Conservation (phyloP, 805 yeast genomes). For the Komagataella pseudopastoris region DNA sequence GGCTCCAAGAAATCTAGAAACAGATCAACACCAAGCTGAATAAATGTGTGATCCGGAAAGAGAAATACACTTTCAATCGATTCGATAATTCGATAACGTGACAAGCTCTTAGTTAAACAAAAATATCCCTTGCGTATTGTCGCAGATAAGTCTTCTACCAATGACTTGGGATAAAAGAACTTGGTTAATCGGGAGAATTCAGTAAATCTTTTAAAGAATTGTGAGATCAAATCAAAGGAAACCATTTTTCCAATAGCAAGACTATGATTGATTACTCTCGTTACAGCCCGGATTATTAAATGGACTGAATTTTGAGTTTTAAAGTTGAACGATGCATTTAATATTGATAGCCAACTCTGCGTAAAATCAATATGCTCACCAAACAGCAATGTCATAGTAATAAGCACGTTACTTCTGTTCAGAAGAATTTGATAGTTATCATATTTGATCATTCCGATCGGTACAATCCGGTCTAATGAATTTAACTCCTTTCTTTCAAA, state of each 20-base stretch:
- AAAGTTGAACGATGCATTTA: not conserved
- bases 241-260: not conserved
- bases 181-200: not conserved
- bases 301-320: not conserved
- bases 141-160: not conserved
- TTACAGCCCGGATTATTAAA: not conserved
- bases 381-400: conserved; percentile 16
- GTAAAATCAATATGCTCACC: conserved; percentile 11
- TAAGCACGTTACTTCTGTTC: conserved; percentile 16
- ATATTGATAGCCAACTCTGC: not conserved
- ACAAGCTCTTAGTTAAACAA: not conserved
- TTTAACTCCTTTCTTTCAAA: conserved; percentile 6
- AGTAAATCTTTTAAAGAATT: not conserved
- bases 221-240: not conserved
- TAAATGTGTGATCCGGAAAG: not conserved
- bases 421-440: conserved; percentile 11
- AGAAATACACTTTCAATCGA: not conserved
- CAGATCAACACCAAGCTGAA: not conserved
- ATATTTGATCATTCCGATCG: conserved; percentile 16
- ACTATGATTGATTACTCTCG: not conserved
- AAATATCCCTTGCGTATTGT: not conserved
- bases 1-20: not conserved
- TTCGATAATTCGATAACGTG: not conserved
- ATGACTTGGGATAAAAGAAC: not conserved
- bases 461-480: conserved; percentile 17